phyloP scores from a whole-genome alignment of 75 land plant genomes.

The Larix kaempferi region DNA sequence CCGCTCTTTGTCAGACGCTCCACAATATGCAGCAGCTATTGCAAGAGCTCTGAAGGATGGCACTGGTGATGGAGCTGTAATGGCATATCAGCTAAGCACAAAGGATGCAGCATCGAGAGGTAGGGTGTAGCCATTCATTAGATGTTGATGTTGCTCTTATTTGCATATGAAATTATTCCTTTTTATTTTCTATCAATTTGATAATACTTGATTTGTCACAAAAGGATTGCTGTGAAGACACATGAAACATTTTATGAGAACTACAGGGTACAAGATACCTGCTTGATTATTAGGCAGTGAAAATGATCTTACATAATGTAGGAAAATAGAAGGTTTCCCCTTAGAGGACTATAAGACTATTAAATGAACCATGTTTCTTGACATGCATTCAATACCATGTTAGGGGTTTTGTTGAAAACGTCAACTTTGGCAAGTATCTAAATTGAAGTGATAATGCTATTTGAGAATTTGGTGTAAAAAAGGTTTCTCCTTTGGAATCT shows the following conservation, averaged over 20 bases:
- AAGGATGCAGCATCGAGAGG: conserved; percentile 69
- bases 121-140: conserved; percentile 7
- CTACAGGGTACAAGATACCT: background rate
- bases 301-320: background rate
- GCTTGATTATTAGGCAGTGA: background rate
- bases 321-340: background rate
- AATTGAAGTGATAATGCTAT: background rate
- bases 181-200: background rate
- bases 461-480: background rate
- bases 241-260: background rate
- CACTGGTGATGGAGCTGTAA: conserved; percentile 4
- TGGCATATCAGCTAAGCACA: conserved; percentile 7
- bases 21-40: conserved; percentile 85
- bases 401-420: background rate
- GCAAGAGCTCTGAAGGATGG: conserved; percentile 56
- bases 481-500: background rate
- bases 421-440: background rate
- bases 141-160: conserved; percentile 2
- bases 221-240: background rate
- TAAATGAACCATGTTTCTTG: too few species aligned
- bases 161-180: background rate
- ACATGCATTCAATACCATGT: too few species aligned
- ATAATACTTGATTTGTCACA: background rate
- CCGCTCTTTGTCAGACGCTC: conserved; percentile 95
- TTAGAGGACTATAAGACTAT: too few species aligned